Conservation (phyloP, 2,329 filamentous ascomycete genomes). For the Truncatella angustata region DNA sequence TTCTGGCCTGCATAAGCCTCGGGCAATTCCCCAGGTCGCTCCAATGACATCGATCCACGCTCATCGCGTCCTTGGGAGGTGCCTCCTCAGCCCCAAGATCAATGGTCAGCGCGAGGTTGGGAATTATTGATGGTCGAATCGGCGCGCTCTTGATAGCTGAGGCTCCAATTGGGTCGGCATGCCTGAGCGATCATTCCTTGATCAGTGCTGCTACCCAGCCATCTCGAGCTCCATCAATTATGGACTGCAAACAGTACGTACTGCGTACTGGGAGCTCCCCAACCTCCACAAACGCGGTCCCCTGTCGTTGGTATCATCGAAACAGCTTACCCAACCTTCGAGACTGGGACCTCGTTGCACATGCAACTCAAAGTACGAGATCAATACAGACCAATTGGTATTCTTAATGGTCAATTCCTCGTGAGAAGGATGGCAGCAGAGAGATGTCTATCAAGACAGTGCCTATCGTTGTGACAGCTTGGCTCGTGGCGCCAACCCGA, state of each 20-base stretch:
- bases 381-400: background rate
- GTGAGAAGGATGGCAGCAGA: too few relatives aligned
- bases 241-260: too few relatives aligned
- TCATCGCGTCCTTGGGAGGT: conserved; percentile 11
- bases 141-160: background rate
- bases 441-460: background rate
- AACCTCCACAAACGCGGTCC: background rate
- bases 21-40: background rate
- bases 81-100: conserved; percentile 7
- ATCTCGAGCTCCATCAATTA: conserved; percentile 4
- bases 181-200: background rate
- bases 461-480: background rate
- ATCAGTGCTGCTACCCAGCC: conserved; percentile 12
- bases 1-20: conserved; percentile 10
- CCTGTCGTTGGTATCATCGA: too few relatives aligned
- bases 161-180: conserved; percentile 12
- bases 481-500: background rate
- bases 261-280: background rate
- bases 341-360: background rate
- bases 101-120: conserved; percentile 11
- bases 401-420: background rate
- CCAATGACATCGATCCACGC: conserved; percentile 13
- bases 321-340: background rate
- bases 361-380: background rate
- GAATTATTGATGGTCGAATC: conserved; percentile 1